Percentiles rank a stretch among this genome's conserved stretches.
These are phyloP conservation scores for Malassezia yamatoensis DNA, from an alignment of 1,284 basidiomycete species.

Conservation along the genomic window DNA sequence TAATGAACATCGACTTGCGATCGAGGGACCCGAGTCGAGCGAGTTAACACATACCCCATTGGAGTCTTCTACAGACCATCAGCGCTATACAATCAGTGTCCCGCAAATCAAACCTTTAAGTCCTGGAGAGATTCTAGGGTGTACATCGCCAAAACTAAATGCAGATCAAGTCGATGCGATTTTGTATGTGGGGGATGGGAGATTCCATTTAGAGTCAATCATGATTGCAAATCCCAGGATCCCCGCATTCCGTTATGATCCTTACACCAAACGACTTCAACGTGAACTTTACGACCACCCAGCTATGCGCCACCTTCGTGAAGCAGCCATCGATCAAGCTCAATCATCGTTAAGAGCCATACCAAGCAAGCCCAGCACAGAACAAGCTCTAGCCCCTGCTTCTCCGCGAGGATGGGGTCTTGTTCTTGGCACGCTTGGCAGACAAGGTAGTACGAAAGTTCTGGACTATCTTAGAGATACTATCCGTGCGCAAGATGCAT, in stretches of 20 bases:
- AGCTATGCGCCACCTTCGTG: conserved; percentile 65
- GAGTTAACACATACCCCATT: neutral
- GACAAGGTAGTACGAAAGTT: conserved; percentile 85
- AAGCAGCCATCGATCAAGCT: conserved; percentile 61
- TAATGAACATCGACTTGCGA: neutral
- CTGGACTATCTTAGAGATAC: conserved; percentile 53
- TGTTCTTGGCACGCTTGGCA: conserved; percentile 85
- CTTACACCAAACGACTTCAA: conserved; percentile 93
- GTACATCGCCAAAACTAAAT: conserved; percentile 71
- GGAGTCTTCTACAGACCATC: neutral
- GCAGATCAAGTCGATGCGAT: conserved; percentile 35
- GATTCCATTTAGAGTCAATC: conserved; percentile 94
- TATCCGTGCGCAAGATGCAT: conserved; percentile 20
- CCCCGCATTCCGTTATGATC: conserved; percentile 94
- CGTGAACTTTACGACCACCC: conserved; percentile 80
- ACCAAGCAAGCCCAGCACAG: neutral
- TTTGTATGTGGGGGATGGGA: conserved; percentile 83
- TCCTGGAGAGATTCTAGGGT: conserved; percentile 92
- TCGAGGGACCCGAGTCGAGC: neutral
- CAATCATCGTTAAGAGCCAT: conserved; percentile 22
- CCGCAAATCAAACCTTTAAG: conserved; percentile 87
- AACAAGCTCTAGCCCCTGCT: conserved; percentile 4
- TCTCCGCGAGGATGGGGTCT: conserved; percentile 63
- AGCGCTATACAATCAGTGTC: conserved; percentile 51
- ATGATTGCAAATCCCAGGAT: conserved; percentile 98